A percentile compares a stretch with the other conserved stretches of the same genome.
These are phyloP conservation scores for Trichophyton simii DNA, from an alignment of 2,329 filamentous ascomycete genomes.

Conservation along the genomic window DNA sequence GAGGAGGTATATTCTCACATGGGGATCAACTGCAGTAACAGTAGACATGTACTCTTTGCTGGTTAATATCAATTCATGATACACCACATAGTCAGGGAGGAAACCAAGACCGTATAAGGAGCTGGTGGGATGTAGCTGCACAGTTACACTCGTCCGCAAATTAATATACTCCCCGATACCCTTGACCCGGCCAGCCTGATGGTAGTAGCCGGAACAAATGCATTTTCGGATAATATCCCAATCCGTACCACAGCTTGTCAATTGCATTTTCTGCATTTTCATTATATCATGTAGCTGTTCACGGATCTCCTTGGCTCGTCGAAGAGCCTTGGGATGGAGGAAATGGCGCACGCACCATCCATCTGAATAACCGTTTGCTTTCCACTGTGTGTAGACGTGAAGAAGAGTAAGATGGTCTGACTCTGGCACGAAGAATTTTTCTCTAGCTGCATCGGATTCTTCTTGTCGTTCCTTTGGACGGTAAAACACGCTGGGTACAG, in stretches of 20 bases:
- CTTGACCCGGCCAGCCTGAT: constrained; percentile 91
- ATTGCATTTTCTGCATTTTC: constrained; percentile 78
- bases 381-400: constrained; percentile 94
- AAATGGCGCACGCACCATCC: constrained; percentile 91
- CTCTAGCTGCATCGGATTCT: constrained; percentile 84
- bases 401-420: constrained; percentile 92
- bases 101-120: constrained; percentile 88
- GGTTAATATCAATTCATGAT: constrained; percentile 94
- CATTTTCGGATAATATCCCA: constrained; percentile 94
- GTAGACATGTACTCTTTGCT: constrained; percentile 97
- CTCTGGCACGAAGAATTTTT: constrained; percentile 98
- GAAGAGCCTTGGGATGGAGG: constrained; percentile 83
- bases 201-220: constrained; percentile 96
- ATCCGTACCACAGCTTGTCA: constrained; percentile 84
- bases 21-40: constrained; percentile 88
- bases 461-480: constrained; percentile 92
- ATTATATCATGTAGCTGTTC: constrained; percentile 92
- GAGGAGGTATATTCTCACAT: constrained; percentile 33
- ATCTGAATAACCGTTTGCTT: constrained; percentile 76
- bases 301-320: constrained; percentile 83
- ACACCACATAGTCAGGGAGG: constrained; percentile 91
- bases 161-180: constrained; percentile 97
- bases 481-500: constrained; percentile 93
- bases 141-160: constrained; percentile 80
- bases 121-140: constrained; percentile 87